phyloP scores from a whole-genome alignment of 108 stramenopile genomes.

The Pelagomonas calceolata region DNA sequence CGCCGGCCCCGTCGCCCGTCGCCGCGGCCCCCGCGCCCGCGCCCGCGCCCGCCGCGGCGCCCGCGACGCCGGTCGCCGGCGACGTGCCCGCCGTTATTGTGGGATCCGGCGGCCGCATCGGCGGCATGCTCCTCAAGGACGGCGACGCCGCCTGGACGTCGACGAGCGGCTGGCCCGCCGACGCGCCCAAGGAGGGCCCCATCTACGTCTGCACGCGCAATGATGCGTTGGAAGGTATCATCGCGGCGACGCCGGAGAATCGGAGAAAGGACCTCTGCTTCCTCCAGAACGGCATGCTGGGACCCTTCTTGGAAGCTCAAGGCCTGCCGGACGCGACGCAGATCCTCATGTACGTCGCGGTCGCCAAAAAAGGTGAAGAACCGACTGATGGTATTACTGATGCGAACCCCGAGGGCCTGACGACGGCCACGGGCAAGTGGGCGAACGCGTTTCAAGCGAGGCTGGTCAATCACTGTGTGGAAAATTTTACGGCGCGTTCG shows the following conservation, averaged over 20 bases:
- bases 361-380: constrained; percentile 27
- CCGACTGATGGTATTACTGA: constrained; percentile 34
- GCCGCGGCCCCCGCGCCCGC: too few species aligned
- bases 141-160: neutral
- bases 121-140: too few species aligned
- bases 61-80: too few species aligned
- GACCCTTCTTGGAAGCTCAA: constrained; percentile 14
- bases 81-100: too few species aligned
- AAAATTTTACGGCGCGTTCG: too few species aligned
- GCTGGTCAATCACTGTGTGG: constrained; percentile 10
- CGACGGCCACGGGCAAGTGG: constrained; percentile 31
- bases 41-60: too few species aligned
- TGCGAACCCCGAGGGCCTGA: constrained; percentile 31
- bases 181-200: neutral
- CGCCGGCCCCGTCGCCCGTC: too few species aligned
- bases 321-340: constrained; percentile 15
- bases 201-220: constrained; percentile 39
- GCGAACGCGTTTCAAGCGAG: constrained; percentile 18
- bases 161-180: neutral
- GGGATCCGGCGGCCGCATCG: too few species aligned
- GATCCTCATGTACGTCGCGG: constrained; percentile 16
- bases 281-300: constrained; percentile 33
- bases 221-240: constrained; percentile 27
- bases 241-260: constrained; percentile 16
- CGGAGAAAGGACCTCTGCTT: constrained; percentile 31